Evolutionary conservation across 176 grass and related monocot genomes (phyloP), one percentile per base, ranked within the genome.

Genomic region (Aechmea fasciata): DNA sequence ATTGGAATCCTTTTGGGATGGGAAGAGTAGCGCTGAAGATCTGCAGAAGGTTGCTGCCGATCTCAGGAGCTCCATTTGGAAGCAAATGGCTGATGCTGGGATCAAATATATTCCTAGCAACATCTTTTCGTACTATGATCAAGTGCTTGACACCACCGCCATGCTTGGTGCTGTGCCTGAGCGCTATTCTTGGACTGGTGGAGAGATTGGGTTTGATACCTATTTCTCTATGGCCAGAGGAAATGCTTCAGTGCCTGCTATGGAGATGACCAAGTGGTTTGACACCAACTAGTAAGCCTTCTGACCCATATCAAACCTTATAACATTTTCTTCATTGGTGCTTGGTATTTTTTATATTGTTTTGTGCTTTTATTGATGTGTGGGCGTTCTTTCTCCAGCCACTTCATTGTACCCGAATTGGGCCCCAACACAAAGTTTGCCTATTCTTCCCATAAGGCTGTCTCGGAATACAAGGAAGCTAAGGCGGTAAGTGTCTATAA

Each of bases 261-360:
- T 96, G 91, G 91, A 96, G 80, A 96, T 96, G 91, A 96, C 91
- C 74, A 96, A 96, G 83, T 96, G 91, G 91, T 96, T 96, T 17
- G 91, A 96, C 75, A 96, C 91, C 79, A 96, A 96, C 91, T 96
- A 96, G 91, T 96, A 82, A 91, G 87, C 70, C 14, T 3, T 11
- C 25, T 1, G 3, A 2, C 11, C 75, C 50, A 25, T 64, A 1
- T 62, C 49, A 9, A 68, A 14, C 24, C 13, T 61, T 65, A 11
- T 50, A 3, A 11, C 13, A 2, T 29, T 11, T 51, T 51, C 57
- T 50, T 66, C 71, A 62, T 1, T 14, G 5, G 1, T 69, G 54
- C 14, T 68, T 65, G 23, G 11, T 5, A 11, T 70, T 77, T 66
- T 0, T 78, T 10, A 48, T 18, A 11, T 52, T 50, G 11, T 57